These are phyloP conservation scores for Flammula alnicola DNA, from an alignment of 1,284 basidiomycete species.

Conservation along the genomic window DNA sequence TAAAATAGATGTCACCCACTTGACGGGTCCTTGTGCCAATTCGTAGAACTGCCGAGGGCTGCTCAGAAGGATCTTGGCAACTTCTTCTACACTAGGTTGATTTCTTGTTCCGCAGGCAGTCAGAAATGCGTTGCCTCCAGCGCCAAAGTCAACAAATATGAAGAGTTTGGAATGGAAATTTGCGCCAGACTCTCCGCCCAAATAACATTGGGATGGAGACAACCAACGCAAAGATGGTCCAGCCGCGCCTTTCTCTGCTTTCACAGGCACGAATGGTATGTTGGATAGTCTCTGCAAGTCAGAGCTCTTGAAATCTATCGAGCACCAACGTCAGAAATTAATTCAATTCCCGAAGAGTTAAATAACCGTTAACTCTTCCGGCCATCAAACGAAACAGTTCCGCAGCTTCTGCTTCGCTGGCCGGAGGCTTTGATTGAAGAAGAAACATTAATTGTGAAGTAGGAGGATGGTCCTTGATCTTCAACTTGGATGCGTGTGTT, in stretches of 20 bases:
- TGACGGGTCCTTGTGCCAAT: slow-evolving; percentile 65
- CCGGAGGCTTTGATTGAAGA: slow-evolving; percentile 69
- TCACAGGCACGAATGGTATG: slow-evolving; percentile 58
- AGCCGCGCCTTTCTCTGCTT: slow-evolving; percentile 28
- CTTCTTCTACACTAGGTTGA: slow-evolving; percentile 87
- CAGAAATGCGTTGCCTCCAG: slow-evolving; percentile 83
- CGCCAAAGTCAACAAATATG: slow-evolving; percentile 89
- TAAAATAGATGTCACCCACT: slow-evolving; percentile 45
- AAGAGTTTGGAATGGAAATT: slow-evolving; percentile 80
- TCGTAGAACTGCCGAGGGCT: slow-evolving; percentile 75
- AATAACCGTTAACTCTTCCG: slow-evolving; percentile 74
- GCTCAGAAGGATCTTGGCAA: slow-evolving; percentile 65
- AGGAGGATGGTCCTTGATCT: slow-evolving; percentile 78
- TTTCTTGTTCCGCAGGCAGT: slow-evolving; percentile 86
- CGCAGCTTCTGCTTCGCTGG: slow-evolving; percentile 57
- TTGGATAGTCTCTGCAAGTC: slow-evolving; percentile 56
- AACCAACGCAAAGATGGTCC: slow-evolving; percentile 49
- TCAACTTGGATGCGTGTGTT: slow-evolving; percentile 74
- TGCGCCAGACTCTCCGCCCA: slow-evolving; percentile 55
- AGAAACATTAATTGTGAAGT: slow-evolving; percentile 66
- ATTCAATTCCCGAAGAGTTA: too few species aligned
- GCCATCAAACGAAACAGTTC: slow-evolving; percentile 83
- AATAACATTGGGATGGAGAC: slow-evolving; percentile 72
- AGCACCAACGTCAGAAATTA: too few species aligned
- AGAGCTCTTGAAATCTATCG: slow-evolving; percentile 53